These are phyloP conservation scores for Bipolaris bicolor DNA, from an alignment of 2,329 filamentous ascomycete genomes.

Conservation along the genomic window DNA sequence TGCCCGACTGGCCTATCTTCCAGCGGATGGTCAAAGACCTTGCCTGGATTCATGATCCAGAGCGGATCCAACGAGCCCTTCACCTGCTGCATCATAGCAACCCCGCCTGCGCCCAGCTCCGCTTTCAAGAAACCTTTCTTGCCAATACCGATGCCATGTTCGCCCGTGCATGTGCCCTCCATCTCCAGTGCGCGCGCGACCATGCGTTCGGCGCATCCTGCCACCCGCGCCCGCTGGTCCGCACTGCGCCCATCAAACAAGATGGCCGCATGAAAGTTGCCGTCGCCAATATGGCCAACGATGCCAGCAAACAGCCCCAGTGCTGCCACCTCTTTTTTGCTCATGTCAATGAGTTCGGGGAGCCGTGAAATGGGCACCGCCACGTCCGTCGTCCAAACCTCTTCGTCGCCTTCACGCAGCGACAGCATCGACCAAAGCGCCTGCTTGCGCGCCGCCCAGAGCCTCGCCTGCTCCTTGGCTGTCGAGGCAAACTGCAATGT, in stretches of 20 bases:
- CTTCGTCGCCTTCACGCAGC: constrained; percentile 63
- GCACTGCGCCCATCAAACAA: constrained; percentile 56
- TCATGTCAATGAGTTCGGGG: constrained; percentile 77
- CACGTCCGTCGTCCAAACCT: constrained; percentile 81
- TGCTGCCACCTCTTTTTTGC: constrained; percentile 68
- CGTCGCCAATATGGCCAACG: constrained; percentile 75
- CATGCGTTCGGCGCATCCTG: constrained; percentile 73
- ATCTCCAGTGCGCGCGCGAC: constrained; percentile 83
- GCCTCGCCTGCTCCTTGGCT: constrained; percentile 66
- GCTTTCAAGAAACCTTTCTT: constrained; percentile 84
- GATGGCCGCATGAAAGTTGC: constrained; percentile 74
- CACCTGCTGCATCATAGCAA: constrained; percentile 84
- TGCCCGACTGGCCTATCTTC: neutral
- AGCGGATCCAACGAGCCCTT: constrained; percentile 82
- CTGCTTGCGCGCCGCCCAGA: constrained; percentile 79
- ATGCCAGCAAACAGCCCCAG: constrained; percentile 69
- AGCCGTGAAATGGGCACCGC: constrained; percentile 77
- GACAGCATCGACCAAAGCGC: constrained; percentile 76
- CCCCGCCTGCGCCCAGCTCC: constrained; percentile 74
- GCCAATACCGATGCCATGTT: constrained; percentile 83
- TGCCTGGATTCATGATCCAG: constrained; percentile 68
- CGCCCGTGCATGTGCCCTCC: constrained; percentile 84
- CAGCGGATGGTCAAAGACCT: constrained; percentile 49
- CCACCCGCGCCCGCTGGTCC: constrained; percentile 64
- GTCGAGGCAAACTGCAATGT: neutral